A percentile compares a stretch with the other conserved stretches of the same genome.
phyloP scores from a whole-genome alignment of 2,329 filamentous ascomycete species.

The Rugonectria rugulosa region DNA sequence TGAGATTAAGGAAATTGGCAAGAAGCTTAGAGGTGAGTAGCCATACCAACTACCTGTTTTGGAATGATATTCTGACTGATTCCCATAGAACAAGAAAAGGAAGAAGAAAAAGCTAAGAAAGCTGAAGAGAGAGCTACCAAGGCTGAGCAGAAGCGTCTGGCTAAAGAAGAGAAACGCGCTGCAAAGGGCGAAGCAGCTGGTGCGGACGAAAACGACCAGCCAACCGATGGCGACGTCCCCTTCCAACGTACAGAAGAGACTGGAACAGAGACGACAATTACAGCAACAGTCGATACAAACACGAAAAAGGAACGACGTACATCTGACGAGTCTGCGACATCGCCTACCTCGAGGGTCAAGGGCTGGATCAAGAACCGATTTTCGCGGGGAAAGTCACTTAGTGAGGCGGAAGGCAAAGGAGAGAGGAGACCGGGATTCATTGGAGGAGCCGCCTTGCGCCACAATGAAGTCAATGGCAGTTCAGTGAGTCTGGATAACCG shows the following conservation, averaged over 20 bases:
- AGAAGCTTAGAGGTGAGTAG: slow-evolving; percentile 65
- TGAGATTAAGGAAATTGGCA: slow-evolving; percentile 61
- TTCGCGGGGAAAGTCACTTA: slow-evolving; percentile 50
- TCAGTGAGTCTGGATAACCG: slow-evolving; percentile 52
- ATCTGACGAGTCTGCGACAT: slow-evolving; percentile 34
- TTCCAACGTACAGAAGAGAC: slow-evolving; percentile 17
- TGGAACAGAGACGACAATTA: slow-evolving; percentile 6
- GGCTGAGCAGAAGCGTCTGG: slow-evolving; percentile 59
- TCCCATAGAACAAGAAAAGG: slow-evolving; percentile 54
- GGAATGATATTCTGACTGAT: slow-evolving; percentile 39
- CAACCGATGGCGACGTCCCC: slow-evolving; percentile 22
- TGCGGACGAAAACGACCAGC: slow-evolving; percentile 20
- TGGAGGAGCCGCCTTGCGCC: slow-evolving; percentile 58
- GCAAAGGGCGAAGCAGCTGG: slow-evolving; percentile 37
- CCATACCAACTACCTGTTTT: neutral
- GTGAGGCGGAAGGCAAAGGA: slow-evolving; percentile 47
- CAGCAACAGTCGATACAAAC: slow-evolving; percentile 25
- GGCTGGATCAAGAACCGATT: slow-evolving; percentile 65
- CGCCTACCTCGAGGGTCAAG: slow-evolving; percentile 54
- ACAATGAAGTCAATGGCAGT: slow-evolving; percentile 53
- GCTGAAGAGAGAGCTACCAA: slow-evolving; percentile 51
- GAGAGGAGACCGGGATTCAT: slow-evolving; percentile 54
- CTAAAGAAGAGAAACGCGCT: slow-evolving; percentile 62
- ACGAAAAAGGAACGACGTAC: slow-evolving; percentile 28
- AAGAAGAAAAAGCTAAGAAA: slow-evolving; percentile 44